Base-by-base conservation (phyloP, 441 rosid genomes). In the Manihot esculenta region DNA sequence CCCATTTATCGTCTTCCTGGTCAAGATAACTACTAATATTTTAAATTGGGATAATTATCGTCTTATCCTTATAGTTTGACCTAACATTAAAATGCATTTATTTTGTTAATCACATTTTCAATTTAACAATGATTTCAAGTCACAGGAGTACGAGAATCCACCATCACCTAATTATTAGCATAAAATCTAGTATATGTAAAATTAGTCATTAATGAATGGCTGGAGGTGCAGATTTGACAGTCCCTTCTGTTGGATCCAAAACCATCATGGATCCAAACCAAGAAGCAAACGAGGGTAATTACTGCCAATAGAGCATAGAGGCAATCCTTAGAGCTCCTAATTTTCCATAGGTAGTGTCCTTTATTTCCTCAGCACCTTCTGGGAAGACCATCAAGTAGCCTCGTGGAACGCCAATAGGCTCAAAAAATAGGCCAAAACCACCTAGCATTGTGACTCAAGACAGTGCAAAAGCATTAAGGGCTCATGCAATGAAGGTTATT, bases 321-420 rank as follows among this genome's bases (percentile, higher is more conserved):
- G 77, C 83, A 0, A 71, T 80, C 12, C 81, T 80, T 5, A 38
- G 73, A 74, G 73, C 86, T 69, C 72, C 87, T 38, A 86, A 75
- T 65, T 65, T 86, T 23, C 81, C 91, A 0, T 86, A 86, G 85
- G 80, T 80, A 23, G 85, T 84, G 68, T 79, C 79, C 24, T 90
- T 86, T 0, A 75, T 85, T 82, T 87, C 94, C 75, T 84, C 92
- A 33, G 80, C 85, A 1, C 80, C 81, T 1, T 88, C 84, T 20
- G 84, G 87, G 24, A 88, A 84, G 70, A 77, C 83, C 41, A 75
- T 80, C 69, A 82, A 95, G 79, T 80, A 97, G 54, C 97, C 94
- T 41, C 88, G 97, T 35, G 98, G 98, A 27, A 87, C 97, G 27
- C 99, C 98, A 0, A 86, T 95, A 0, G 99, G 99, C n/a, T 94